These are phyloP conservation scores for Solanum phureja DNA, from an alignment of 257 asterid species.

Conservation along the genomic window DNA sequence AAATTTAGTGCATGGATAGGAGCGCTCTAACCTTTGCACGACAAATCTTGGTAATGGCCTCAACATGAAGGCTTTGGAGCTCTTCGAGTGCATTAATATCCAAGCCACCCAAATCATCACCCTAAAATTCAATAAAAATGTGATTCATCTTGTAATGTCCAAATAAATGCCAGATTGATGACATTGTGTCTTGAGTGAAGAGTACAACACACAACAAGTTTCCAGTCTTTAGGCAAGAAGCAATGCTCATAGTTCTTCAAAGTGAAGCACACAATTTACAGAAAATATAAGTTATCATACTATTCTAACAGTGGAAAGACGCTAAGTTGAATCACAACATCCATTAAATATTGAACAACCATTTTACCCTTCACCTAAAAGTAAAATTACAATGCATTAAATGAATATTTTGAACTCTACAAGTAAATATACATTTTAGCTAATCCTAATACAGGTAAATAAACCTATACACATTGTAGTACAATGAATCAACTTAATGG, in stretches of 20 bases:
- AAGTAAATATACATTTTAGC: background rate
- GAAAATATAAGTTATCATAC: background rate
- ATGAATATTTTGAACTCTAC: background rate
- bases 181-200: background rate
- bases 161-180: background rate
- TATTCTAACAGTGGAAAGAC: background rate
- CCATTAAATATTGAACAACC: background rate
- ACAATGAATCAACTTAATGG: background rate
- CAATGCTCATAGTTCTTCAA: background rate
- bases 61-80: conserved; percentile 31
- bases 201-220: background rate
- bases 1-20: background rate
- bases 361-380: background rate
- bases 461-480: background rate
- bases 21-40: conserved; percentile 25
- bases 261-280: background rate
- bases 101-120: conserved; percentile 23
- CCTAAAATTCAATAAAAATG: conserved; percentile 10
- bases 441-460: background rate
- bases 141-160: background rate
- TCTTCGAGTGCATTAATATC: conserved; percentile 23
- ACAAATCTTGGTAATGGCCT: conserved; percentile 34
- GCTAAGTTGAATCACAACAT: background rate
- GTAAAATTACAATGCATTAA: background rate
- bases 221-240: background rate